Percentiles rank a stretch among this genome's conserved stretches.
Evolutionary conservation across 768 basidiomycete genomes (phyloP).

Genomic region (Pulveroboletus ravenelii): DNA sequence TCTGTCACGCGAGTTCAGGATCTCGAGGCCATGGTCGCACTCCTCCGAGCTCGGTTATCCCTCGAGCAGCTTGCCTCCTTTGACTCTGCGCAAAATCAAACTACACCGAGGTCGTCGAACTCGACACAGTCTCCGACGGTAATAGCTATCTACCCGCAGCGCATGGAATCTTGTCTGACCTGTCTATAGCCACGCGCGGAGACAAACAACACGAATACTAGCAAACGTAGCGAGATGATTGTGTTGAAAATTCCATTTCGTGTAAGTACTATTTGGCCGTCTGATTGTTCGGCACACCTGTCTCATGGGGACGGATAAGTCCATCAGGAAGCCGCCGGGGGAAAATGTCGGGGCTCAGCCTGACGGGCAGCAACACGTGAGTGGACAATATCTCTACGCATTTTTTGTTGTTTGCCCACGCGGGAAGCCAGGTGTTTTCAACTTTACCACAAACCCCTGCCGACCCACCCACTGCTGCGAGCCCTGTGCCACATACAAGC

Average conservation of each 20-base stretch:
- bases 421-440: background rate
- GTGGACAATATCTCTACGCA: background rate
- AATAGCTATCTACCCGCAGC: background rate
- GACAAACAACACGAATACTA: background rate
- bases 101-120: background rate
- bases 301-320: conserved; percentile 8
- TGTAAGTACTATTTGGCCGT: conserved; percentile 6
- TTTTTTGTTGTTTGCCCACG: background rate
- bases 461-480: background rate
- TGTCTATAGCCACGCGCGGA: conserved; percentile 6
- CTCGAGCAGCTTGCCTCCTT: conserved; percentile 18
- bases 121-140: conserved; percentile 8
- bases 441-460: background rate
- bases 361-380: conserved; percentile 10
- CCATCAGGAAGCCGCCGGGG: conserved; percentile 2
- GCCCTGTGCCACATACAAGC: conserved; percentile 3
- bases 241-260: conserved; percentile 20
- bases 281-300: background rate
- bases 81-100: conserved; percentile 4
- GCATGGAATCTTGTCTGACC: conserved; percentile 3
- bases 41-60: conserved; percentile 16
- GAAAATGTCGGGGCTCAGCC: conserved; percentile 1
- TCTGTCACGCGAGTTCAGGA: conserved; percentile 10
- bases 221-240: conserved; percentile 20
- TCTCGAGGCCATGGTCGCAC: conserved; percentile 15